These are phyloP conservation scores for Cyberlindnera japonica DNA, from an alignment of 805 yeast species.

Conservation along the genomic window DNA sequence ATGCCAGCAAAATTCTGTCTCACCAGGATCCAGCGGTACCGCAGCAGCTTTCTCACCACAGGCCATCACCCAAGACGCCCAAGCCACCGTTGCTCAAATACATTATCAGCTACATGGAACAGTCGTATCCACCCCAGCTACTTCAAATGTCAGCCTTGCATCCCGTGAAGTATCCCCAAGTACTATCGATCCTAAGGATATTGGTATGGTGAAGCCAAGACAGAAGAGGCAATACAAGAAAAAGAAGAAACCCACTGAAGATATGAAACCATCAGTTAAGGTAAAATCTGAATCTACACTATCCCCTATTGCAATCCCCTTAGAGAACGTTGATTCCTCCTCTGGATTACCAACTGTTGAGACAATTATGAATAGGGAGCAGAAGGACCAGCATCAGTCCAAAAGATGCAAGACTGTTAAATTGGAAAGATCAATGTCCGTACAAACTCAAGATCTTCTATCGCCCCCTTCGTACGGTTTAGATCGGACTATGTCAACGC, in stretches of 20 bases:
- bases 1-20: background rate
- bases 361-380: slow-evolving; percentile 2
- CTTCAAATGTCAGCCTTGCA: background rate
- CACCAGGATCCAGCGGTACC: background rate
- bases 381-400: slow-evolving; percentile 7
- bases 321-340: background rate
- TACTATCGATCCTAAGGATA: slow-evolving; percentile 24
- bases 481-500: background rate
- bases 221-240: slow-evolving; percentile 24
- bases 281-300: slow-evolving; percentile 20
- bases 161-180: slow-evolving; percentile 21
- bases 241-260: slow-evolving; percentile 18
- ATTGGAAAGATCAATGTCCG: slow-evolving; percentile 20
- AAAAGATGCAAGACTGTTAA: slow-evolving; percentile 16
- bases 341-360: slow-evolving; percentile 17
- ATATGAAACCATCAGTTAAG: background rate
- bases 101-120: slow-evolving; percentile 11
- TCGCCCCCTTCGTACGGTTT: slow-evolving; percentile 3
- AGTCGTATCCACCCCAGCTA: slow-evolving; percentile 11
- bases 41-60: background rate
- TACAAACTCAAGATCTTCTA: slow-evolving; percentile 6
- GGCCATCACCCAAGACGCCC: slow-evolving; percentile 1
- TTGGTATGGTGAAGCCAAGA: slow-evolving; percentile 19
- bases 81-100: slow-evolving; percentile 8
- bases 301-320: slow-evolving; percentile 22